Conservation (phyloP, 2,329 filamentous ascomycete genomes). For the Cytospora schulzeri region DNA sequence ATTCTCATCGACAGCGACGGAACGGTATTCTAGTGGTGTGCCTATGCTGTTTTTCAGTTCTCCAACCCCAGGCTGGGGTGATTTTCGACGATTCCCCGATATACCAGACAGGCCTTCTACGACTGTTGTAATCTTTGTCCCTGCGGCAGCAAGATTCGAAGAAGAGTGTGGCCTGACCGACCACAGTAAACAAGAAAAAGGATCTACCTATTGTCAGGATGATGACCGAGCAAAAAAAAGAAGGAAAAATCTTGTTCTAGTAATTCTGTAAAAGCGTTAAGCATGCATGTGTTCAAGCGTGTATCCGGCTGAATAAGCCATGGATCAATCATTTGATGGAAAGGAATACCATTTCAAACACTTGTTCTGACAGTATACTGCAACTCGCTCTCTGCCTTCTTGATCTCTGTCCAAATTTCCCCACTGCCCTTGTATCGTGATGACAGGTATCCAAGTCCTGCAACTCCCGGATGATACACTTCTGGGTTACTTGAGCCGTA, state of each 20-base stretch:
- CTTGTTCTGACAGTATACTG: neutral
- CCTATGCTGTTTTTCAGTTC: slow-evolving; percentile 16
- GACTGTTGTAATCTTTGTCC: neutral
- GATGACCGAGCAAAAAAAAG: neutral
- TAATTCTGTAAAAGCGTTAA: neutral
- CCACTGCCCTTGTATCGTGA: neutral
- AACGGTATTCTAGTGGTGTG: slow-evolving; percentile 75
- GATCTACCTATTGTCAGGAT: neutral
- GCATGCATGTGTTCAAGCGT: neutral
- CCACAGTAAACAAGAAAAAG: neutral
- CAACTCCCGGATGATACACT: no score
- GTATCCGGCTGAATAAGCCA: neutral
- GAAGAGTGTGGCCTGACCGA: neutral
- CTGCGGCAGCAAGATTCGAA: neutral
- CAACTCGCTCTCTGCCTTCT: no score
- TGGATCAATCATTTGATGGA: neutral
- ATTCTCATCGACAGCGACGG: slow-evolving; percentile 97
- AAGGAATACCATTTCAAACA: neutral
- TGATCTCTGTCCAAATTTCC: neutral
- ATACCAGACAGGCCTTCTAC: neutral
- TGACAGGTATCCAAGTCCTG: no score
- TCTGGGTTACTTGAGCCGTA: no score
- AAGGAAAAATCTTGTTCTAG: neutral
- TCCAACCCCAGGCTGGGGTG: neutral
- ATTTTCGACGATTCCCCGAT: neutral